These are phyloP conservation scores for Brachypodium distachyon DNA, from an alignment of 202 grass and related monocot genomes.

Conservation along the genomic window DNA sequence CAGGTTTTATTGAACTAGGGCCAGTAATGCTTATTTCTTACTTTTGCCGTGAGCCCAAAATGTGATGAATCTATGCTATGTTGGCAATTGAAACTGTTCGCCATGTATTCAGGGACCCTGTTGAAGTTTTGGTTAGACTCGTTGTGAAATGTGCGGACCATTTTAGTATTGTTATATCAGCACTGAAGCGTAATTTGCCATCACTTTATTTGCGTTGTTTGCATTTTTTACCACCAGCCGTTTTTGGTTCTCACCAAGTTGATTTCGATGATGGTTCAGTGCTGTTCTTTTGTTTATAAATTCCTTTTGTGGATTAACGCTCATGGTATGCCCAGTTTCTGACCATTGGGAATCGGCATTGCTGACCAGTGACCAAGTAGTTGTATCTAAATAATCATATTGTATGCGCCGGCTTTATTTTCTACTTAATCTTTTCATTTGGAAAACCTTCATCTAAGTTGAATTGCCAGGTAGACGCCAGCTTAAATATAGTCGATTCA, in stretches of 20 bases:
- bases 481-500: too few relatives aligned
- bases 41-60: not conserved
- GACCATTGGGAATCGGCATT: too few relatives aligned
- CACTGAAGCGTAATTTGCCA: not conserved
- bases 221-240: not conserved
- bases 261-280: too few relatives aligned
- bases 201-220: not conserved
- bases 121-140: conserved; percentile 24
- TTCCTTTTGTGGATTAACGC: too few relatives aligned
- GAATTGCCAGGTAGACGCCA: too few relatives aligned
- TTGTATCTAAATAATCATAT: too few relatives aligned
- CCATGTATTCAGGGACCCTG: conserved; percentile 25
- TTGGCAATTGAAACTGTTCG: conserved; percentile 14
- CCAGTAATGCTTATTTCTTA: conserved; percentile 6
- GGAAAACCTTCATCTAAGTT: too few relatives aligned
- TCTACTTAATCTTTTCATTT: too few relatives aligned
- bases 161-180: conserved; percentile 12
- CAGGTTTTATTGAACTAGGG: conserved; percentile 28
- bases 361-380: too few relatives aligned
- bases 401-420: too few relatives aligned
- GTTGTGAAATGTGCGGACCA: not conserved
- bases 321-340: too few relatives aligned
- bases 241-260: not conserved
- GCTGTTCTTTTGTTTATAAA: too few relatives aligned
- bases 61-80: conserved; percentile 1